Base-by-base conservation (phyloP, 2,329 filamentous ascomycete genomes). In the Cladosporium sp. region DNA sequence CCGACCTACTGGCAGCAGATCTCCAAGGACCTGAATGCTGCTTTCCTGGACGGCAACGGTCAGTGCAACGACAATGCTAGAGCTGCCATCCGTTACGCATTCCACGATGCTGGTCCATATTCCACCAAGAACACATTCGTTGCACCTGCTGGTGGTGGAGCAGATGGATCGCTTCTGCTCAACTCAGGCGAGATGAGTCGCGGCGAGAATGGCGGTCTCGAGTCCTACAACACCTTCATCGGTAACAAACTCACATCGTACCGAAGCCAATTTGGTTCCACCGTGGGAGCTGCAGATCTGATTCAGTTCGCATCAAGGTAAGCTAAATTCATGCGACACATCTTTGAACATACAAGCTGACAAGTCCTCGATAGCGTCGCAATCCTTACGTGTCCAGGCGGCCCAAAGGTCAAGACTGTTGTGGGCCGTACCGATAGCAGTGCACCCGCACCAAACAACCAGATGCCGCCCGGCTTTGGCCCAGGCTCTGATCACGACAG, bases 241-340 rank as follows among this genome's bases (percentile, higher is more conserved):
- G 74, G 75, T 52, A 59, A 64, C 19, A 70, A 75, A 57, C 78
- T 76, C 60, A 68, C 72, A 19, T 40, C 43, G 8, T 65, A 65
- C 55, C 42, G 55, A 51, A 59, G 30, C 15, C 49, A 55, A 20
- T 55, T 47, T 14, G 57, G 58, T 15, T 60, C 63, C 22, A 30
- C 36, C 1, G 74, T 82, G 19, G 73, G 75, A 12, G 79, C 80
- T 64, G 82, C 82, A 11, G 82, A 85, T 66, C 69, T 84, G 34
- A 78, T 82, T 36, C 79, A 83, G 64, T 78, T 82, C 51, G 79
- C 75, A 1, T 75, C 60, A 4, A 42, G 38, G 51, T 54, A 34
- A 9, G 37, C 14, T 17, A 30, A 17, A n/a, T 14, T 20, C 9
- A 6, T 2, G 12, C 1, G 3, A 34, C 9, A 25, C 25, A 1